A percentile compares a stretch with the other conserved stretches of the same genome.
phyloP scores from a whole-genome alignment of 495 filamentous ascomycete species.

The Daldinia concentrica region DNA sequence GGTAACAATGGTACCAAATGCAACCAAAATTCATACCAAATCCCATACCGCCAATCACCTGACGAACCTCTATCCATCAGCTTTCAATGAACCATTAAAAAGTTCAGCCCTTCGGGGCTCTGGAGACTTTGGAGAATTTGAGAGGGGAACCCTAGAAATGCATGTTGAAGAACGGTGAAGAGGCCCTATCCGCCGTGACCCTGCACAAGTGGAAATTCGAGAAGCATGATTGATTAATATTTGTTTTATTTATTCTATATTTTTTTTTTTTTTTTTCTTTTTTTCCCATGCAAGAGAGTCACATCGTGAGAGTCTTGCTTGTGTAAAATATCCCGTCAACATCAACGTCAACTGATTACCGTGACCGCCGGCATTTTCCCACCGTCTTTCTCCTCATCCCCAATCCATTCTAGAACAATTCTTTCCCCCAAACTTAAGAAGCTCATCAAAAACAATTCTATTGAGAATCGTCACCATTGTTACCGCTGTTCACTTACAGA shows the following conservation, averaged over 20 bases:
- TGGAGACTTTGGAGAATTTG: slow-evolving; percentile 29
- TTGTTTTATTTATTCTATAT: slow-evolving; percentile 7
- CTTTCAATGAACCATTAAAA: slow-evolving; percentile 12
- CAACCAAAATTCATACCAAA: neutral
- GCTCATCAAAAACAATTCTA: neutral
- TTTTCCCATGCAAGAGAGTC: slow-evolving; percentile 7
- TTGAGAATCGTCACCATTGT: slow-evolving; percentile 7
- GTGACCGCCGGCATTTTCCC: slow-evolving; percentile 22
- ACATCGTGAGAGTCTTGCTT: slow-evolving; percentile 8
- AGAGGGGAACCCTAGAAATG: slow-evolving; percentile 1
- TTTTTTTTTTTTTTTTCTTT: slow-evolving; percentile 10
- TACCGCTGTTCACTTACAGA: neutral
- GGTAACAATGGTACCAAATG: slow-evolving; percentile 23
- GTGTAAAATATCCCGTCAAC: slow-evolving; percentile 24
- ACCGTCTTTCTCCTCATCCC: slow-evolving; percentile 9
- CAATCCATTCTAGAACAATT: slow-evolving; percentile 24
- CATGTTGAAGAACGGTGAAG: slow-evolving; percentile 19
- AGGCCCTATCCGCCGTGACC: slow-evolving; percentile 30
- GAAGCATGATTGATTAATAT: slow-evolving; percentile 36
- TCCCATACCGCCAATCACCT: slow-evolving; percentile 37
- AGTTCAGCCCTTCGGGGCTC: slow-evolving; percentile 38
- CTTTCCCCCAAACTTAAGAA: slow-evolving; percentile 3
- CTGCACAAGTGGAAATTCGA: slow-evolving; percentile 28
- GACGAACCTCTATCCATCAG: slow-evolving; percentile 8
- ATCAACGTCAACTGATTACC: slow-evolving; percentile 16